Evolutionary conservation across 129 eudicot genomes (phyloP).

Genomic region (Flaveria robusta): DNA sequence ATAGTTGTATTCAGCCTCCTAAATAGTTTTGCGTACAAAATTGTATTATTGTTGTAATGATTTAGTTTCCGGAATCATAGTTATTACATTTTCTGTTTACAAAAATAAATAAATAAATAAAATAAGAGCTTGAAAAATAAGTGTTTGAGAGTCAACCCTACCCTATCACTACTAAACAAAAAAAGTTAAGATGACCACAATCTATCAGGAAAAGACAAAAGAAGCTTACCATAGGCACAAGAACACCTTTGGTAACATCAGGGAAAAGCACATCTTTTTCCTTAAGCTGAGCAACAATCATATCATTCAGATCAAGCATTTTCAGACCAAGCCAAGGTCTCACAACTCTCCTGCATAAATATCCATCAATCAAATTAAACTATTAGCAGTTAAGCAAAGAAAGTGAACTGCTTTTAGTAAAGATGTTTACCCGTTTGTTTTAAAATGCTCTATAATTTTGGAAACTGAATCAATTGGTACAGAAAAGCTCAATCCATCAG

Average conservation of each 20-base stretch:
- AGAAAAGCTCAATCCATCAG: constrained; percentile 86
- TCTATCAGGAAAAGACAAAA: not conserved
- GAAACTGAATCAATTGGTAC: constrained; percentile 83
- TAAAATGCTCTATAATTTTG: constrained; percentile 83
- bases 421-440: constrained; percentile 68
- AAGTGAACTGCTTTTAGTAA: constrained; percentile 1
- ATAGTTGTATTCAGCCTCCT: not conserved
- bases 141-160: not conserved
- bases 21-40: not conserved
- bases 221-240: constrained; percentile 80
- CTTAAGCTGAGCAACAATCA: constrained; percentile 87
- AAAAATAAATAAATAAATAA: not conserved
- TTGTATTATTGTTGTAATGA: not conserved
- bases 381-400: not conserved
- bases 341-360: constrained; percentile 79
- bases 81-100: not conserved
- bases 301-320: constrained; percentile 89
- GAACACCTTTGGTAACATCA: constrained; percentile 70
- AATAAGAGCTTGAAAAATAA: not conserved
- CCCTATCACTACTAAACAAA: not conserved
- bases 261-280: constrained; percentile 79
- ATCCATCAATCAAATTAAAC: constrained; percentile 3
- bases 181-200: not conserved
- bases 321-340: constrained; percentile 97
- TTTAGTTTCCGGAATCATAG: not conserved